These are phyloP conservation scores for Aquanectria penicillioides DNA, from an alignment of 2,329 filamentous ascomycete genomes.

Conservation along the genomic window DNA sequence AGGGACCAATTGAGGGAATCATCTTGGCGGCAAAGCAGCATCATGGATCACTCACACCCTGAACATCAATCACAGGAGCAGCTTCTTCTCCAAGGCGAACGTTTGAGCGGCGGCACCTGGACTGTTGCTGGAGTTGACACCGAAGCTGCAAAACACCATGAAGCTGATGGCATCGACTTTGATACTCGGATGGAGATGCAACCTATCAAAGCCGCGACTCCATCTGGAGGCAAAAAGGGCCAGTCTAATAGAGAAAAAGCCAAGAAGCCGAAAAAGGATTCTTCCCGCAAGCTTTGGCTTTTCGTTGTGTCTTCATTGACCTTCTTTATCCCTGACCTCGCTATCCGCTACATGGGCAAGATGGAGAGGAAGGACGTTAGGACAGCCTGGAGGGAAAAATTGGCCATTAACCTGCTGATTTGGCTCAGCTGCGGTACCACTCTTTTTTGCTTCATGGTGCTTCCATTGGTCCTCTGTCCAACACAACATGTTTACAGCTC, in stretches of 20 bases:
- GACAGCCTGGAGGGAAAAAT: constrained; percentile 93
- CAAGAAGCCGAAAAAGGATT: constrained; percentile 81
- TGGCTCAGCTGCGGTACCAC: constrained; percentile 84
- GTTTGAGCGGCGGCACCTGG: too few species aligned
- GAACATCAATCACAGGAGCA: too few species aligned
- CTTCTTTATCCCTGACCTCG: constrained; percentile 86
- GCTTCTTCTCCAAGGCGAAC: too few species aligned
- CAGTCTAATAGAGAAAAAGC: constrained; percentile 93
- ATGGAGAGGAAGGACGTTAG: constrained; percentile 95
- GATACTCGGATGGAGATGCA: constrained; percentile 86
- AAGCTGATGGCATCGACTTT: too few species aligned
- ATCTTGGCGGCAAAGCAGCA: too few species aligned
- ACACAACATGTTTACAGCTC: constrained; percentile 88
- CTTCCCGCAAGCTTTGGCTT: constrained; percentile 90
- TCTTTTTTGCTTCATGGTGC: constrained; percentile 89
- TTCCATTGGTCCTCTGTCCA: constrained; percentile 90
- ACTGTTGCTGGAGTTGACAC: too few species aligned
- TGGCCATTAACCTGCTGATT: constrained; percentile 97
- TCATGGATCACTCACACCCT: too few species aligned
- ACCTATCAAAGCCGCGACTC: constrained; percentile 99
- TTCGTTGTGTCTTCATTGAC: constrained; percentile 85
- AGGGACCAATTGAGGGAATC: too few species aligned
- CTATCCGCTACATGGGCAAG: constrained; percentile 78
- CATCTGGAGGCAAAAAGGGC: constrained; percentile 94
- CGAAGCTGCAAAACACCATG: too few species aligned